phyloP scores from a whole-genome alignment of 169 alveolate species.

The Plasmodium vinckei region DNA sequence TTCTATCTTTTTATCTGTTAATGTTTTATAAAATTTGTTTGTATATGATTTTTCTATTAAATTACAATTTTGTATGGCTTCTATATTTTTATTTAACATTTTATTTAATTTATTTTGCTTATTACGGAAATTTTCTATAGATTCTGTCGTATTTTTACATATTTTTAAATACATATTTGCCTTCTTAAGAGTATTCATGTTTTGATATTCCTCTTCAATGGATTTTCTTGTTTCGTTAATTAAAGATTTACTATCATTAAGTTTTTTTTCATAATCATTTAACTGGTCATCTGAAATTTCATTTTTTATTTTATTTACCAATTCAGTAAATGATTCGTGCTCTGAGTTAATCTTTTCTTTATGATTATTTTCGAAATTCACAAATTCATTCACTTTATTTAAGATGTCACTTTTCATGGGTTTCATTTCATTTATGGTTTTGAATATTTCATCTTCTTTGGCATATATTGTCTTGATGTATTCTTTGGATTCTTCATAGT shows the following conservation, averaged over 20 bases:
- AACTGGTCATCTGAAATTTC: not conserved
- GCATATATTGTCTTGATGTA: too few relatives aligned
- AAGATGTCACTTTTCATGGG: too few relatives aligned
- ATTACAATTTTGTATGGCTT: not conserved
- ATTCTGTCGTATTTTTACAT: not conserved
- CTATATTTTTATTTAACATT: not conserved
- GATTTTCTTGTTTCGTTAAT: constrained; percentile 1
- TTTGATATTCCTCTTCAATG: constrained; percentile 4
- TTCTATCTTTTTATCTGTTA: not conserved
- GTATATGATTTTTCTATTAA: constrained; percentile 7
- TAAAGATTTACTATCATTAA: not conserved
- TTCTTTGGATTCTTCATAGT: too few relatives aligned
- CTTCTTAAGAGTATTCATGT: constrained; percentile 12
- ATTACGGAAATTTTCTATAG: not conserved
- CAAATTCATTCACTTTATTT: too few relatives aligned
- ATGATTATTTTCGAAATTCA: too few relatives aligned
- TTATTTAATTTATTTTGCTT: constrained; percentile 5
- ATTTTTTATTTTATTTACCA: too few relatives aligned
- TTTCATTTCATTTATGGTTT: too few relatives aligned
- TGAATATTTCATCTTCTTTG: too few relatives aligned
- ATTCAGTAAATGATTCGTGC: too few relatives aligned
- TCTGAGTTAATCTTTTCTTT: too few relatives aligned
- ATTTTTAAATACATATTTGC: not conserved
- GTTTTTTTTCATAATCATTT: not conserved
- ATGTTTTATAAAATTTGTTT: not conserved